Base-by-base conservation (phyloP, 371 early-diverging fungal species). In the Mucor plumbeus region DNA sequence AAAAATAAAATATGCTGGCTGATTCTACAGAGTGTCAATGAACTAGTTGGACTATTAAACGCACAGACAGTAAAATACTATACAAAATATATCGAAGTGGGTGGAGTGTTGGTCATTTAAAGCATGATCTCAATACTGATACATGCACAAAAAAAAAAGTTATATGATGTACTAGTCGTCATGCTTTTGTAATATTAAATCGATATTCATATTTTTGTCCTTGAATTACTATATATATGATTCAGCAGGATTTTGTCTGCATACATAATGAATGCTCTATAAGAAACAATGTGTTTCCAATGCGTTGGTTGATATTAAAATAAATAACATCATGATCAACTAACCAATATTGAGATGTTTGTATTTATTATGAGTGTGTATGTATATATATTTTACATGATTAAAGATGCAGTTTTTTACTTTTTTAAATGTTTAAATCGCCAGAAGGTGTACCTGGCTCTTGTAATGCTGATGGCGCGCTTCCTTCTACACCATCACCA, bases 401-500 rank as follows among this genome's bases (percentile, higher is more conserved):
- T 26, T 4, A 53, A 31, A 53, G 31, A 53, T 53, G 53, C 53
- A 53, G 53, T 31, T 26, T 50, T 50, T 21, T 26, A 0, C 38
- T 38, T 7, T 38, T 10, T 53, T 53, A 53, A 53, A 53, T 48
- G 34, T 55, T 56, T 14, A 64, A 40, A 33, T 56, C 43, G 35
- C 43, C 43, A 54, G 54, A 21, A 19, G 57, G 63, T 17, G 40
- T 68, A n/a, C 48, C 63, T 36, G 68, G 63, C 58, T 55, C 35
- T 43, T 40, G 64, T 8, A 33, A 36, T 34, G 34, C 44, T 43
- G 61, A 39, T 31, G 47, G 44, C n/a, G 55, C 15, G 53, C 53
- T 53, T 17, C 59, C 40, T 14, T 26, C 59, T 35, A 19, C 40
- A 39, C 31, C 60, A 26, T 10, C 34, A 14, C 26, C 47, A 36